Conservation (phyloP, 2,329 filamentous ascomycete genomes). For the Penicillium decumbens region DNA sequence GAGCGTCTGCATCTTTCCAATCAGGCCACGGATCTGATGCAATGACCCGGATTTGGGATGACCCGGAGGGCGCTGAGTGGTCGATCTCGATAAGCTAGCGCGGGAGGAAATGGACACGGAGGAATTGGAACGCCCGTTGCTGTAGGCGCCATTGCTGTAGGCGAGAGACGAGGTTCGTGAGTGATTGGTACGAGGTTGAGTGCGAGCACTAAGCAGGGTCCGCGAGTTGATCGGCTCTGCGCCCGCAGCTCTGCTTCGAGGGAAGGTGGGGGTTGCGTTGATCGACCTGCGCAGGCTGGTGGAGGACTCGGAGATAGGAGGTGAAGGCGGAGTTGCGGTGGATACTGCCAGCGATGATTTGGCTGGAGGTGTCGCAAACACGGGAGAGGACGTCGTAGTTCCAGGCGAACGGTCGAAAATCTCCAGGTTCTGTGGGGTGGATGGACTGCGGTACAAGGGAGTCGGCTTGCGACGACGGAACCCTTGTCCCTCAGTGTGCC, state of each 20-base stretch:
- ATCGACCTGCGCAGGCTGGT: slow-evolving; percentile 53
- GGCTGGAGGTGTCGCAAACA: slow-evolving; percentile 77
- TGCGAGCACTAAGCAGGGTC: slow-evolving; percentile 44
- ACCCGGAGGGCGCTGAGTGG: slow-evolving; percentile 39
- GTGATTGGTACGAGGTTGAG: slow-evolving; percentile 45
- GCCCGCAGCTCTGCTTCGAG: slow-evolving; percentile 42
- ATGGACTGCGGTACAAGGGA: slow-evolving; percentile 46
- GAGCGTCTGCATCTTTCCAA: slow-evolving; percentile 94
- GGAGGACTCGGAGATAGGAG: slow-evolving; percentile 85
- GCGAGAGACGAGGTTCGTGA: slow-evolving; percentile 58
- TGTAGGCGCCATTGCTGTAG: slow-evolving; percentile 31
- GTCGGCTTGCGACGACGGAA: slow-evolving; percentile 51
- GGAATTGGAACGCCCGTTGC: slow-evolving; percentile 39
- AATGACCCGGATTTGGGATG: slow-evolving; percentile 66
- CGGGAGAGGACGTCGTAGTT: slow-evolving; percentile 82
- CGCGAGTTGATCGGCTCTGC: slow-evolving; percentile 53
- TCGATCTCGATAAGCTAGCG: slow-evolving; percentile 47
- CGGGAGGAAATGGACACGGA: slow-evolving; percentile 39
- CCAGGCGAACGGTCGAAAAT: slow-evolving; percentile 72
- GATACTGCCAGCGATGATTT: slow-evolving; percentile 63
- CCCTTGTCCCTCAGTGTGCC: slow-evolving; percentile 57
- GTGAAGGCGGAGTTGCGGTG: slow-evolving; percentile 80
- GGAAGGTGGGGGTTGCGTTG: slow-evolving; percentile 49
- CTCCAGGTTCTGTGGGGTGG: slow-evolving; percentile 58
- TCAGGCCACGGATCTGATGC: slow-evolving; percentile 86